Evolutionary conservation across 345 rosid genomes (phyloP), one percentile per base, ranked within the genome.

Genomic region (Brassica nigra): DNA sequence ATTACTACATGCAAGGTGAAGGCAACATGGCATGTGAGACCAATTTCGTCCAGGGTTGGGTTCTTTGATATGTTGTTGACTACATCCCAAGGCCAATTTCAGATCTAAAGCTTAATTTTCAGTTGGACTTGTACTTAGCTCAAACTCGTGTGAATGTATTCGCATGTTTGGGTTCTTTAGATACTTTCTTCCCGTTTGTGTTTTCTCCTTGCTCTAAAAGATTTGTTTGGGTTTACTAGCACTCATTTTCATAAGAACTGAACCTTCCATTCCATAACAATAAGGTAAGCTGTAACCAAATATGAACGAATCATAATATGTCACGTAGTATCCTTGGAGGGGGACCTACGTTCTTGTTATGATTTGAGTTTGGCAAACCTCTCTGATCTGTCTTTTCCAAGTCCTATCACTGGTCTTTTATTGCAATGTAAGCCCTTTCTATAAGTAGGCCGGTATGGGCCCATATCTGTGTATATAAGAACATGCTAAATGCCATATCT

Each of bases 31-130:
- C 79, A 33, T 70, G 79, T 71, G 93, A 88, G 84, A 90, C 95
- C 66, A 89, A 88, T 86, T 88, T 89, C 92, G 81, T 88, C 78
- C 89, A 92, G 31, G 92, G 91, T 80, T 92, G 97, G 97, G 85
- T 89, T 71, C 84, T 92, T 73, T 90, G 85, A 90, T 29, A 63
- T 31, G 65, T 49, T 42, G 73, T 80, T 70, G 63, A 76, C 37
- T 65, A n/a, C 6, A 76, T 63, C 65, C 74, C 71, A 11, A 62
- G 66, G 62, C 68, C 65, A 54, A 44, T 44, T 67, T 31, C 54
- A 73, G 74, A 63, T 44, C 28, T 66, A 7, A 16, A 31, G 65
- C 58, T 6, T 34, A 10, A 42, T 42, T 68, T 23, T 68, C 23
- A 47, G 27, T 68, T 61, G 30, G 6, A 18, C 8, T 7, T 2